phyloP scores from a whole-genome alignment of 108 stramenopile species.

The Nannochloropsis oceanica region DNA sequence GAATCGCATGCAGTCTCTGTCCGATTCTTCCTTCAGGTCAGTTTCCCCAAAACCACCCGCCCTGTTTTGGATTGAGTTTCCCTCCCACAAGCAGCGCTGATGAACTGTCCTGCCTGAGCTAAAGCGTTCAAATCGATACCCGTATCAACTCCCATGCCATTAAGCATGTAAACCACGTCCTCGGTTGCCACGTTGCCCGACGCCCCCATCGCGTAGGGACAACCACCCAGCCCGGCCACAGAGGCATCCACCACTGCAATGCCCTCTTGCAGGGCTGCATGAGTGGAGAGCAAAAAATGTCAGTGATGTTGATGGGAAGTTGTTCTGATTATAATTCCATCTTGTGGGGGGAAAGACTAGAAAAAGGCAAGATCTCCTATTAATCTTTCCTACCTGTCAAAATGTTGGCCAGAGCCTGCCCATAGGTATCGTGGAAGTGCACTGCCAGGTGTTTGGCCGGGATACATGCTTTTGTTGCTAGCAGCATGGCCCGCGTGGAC shows the following conservation, averaged over 20 bases:
- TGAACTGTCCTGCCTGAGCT: constrained; percentile 27
- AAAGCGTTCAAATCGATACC: constrained; percentile 46
- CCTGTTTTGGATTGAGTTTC: constrained; percentile 1
- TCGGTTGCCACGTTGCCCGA: constrained; percentile 81
- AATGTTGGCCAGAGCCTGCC: constrained; percentile 67
- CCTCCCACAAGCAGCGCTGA: constrained; percentile 16
- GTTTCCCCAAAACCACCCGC: neutral
- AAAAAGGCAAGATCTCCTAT: neutral
- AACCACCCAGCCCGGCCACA: constrained; percentile 67
- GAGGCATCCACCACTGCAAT: constrained; percentile 57
- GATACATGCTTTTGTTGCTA: constrained; percentile 12
- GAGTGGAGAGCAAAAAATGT: neutral
- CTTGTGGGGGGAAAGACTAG: neutral
- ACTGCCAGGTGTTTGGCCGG: constrained; percentile 45
- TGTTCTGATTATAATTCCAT: neutral
- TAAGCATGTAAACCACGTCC: constrained; percentile 78
- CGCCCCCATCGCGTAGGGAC: constrained; percentile 70
- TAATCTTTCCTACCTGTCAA: constrained; percentile 43
- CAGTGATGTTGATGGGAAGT: neutral
- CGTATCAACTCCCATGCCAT: constrained; percentile 60
- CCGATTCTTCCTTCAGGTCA: too few species aligned
- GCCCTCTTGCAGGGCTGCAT: constrained; percentile 17
- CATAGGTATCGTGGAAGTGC: constrained; percentile 82
- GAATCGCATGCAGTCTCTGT: too few species aligned
- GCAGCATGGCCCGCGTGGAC: constrained; percentile 36